phyloP scores from a whole-genome alignment of 345 rosid genomes.

The Gynandropsis gynandra region DNA sequence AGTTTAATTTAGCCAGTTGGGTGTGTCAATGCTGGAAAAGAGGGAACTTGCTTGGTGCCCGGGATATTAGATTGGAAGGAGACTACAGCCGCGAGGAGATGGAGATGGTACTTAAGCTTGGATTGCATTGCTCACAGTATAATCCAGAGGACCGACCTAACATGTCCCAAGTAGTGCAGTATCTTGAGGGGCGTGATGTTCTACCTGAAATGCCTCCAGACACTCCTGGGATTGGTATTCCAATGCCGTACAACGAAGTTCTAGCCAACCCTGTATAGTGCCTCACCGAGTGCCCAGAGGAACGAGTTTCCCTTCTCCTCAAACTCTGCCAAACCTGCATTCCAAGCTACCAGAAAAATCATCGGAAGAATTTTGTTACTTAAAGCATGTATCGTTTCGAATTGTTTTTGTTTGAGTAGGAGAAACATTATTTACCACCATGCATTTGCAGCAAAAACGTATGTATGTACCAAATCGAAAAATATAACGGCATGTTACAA shows the following conservation, averaged over 20 bases:
- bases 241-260: constrained; percentile 28
- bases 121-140: constrained; percentile 60
- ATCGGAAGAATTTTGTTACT: constrained; percentile 13
- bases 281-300: no score
- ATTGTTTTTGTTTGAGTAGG: no score
- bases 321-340: constrained; percentile 5
- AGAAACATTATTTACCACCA: no score
- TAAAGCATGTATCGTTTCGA: no score
- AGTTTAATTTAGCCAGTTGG: constrained; percentile 71
- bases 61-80: constrained; percentile 44
- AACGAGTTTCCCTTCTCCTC: not conserved
- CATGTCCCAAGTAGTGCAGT: constrained; percentile 60
- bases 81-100: constrained; percentile 43
- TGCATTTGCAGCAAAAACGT: no score
- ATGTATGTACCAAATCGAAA: no score
- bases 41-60: constrained; percentile 48
- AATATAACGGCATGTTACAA: no score
- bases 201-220: constrained; percentile 33
- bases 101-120: constrained; percentile 52
- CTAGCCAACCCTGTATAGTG: constrained; percentile 14
- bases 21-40: constrained; percentile 56
- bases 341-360: not conserved
- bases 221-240: constrained; percentile 27
- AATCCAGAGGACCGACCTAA: constrained; percentile 46
- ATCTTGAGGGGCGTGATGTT: constrained; percentile 46